Evolutionary conservation across 2,329 filamentous ascomycete genomes (phyloP).

Genomic region (Ophiobolus disseminans): DNA sequence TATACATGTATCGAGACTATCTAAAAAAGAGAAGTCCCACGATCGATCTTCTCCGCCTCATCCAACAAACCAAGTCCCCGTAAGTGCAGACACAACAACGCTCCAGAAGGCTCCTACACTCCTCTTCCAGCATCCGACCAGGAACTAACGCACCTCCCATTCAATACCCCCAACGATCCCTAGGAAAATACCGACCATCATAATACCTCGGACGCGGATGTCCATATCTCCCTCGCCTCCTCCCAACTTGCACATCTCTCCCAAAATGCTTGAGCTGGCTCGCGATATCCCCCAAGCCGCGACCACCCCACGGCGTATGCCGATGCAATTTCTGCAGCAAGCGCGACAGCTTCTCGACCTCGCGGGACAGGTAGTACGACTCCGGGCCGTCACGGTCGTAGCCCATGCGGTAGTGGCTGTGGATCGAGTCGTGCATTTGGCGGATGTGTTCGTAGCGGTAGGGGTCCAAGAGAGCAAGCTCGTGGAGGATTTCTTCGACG

Average conservation of each 20-base stretch:
- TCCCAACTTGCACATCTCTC: slow-evolving; percentile 9
- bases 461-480: slow-evolving; percentile 6
- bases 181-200: too few relatives aligned
- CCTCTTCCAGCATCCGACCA: too few relatives aligned
- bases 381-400: slow-evolving; percentile 12
- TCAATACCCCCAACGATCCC: too few relatives aligned
- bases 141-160: too few relatives aligned
- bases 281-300: slow-evolving; percentile 7
- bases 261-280: slow-evolving; percentile 15
- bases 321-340: slow-evolving; percentile 6
- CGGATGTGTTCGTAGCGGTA: background rate
- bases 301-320: background rate
- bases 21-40: too few relatives aligned
- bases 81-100: too few relatives aligned
- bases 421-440: slow-evolving; percentile 8
- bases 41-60: too few relatives aligned
- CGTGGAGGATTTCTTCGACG: slow-evolving; percentile 2
- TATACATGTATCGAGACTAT: too few relatives aligned
- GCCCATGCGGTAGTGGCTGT: slow-evolving; percentile 18
- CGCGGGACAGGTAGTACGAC: slow-evolving; percentile 14
- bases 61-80: too few relatives aligned
- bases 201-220: too few relatives aligned
- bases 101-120: too few relatives aligned
- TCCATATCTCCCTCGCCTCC: slow-evolving; percentile 4
- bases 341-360: slow-evolving; percentile 16